Conservation (phyloP, 768 basidiomycete species). For the Agrocybe praecox region DNA sequence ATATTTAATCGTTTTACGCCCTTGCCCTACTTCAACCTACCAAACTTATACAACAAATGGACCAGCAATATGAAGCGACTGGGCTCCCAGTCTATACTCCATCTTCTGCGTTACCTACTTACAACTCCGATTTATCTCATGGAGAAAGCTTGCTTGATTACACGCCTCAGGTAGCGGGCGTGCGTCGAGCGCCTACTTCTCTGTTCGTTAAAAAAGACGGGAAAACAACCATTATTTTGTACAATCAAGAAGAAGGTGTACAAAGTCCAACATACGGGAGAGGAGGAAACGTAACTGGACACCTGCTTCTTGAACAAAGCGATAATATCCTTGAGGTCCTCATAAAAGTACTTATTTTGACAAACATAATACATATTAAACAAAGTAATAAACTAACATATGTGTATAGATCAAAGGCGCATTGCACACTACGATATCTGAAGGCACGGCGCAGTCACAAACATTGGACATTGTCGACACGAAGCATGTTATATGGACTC, state of each 20-base stretch:
- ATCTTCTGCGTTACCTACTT: too few species aligned
- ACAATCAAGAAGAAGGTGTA: conserved; percentile 45
- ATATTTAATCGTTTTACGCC: too few species aligned
- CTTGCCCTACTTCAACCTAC: too few species aligned
- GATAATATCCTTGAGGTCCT: conserved; percentile 42
- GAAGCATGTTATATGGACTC: conserved; percentile 35
- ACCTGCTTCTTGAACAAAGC: conserved; percentile 40
- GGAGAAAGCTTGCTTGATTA: conserved; percentile 58
- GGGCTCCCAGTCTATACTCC: too few species aligned
- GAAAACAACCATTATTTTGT: conserved; percentile 42
- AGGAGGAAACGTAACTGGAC: conserved; percentile 39
- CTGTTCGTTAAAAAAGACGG: conserved; percentile 43
- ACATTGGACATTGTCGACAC: conserved; percentile 32
- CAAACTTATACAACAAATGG: too few species aligned
- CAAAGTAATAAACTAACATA: conserved; percentile 1
- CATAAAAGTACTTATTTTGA: conserved; percentile 40
- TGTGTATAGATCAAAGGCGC: conserved; percentile 42
- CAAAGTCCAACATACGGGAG: conserved; percentile 48
- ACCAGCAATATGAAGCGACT: too few species aligned
- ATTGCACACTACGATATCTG: conserved; percentile 39
- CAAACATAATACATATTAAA: background rate
- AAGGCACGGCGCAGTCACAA: conserved; percentile 31
- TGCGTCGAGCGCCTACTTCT: conserved; percentile 32
- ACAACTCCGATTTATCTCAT: conserved; percentile 36
- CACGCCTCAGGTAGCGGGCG: conserved; percentile 33